These are phyloP conservation scores for Aphanomyces cochlioides DNA, from an alignment of 352 stramenopile genomes.

Conservation along the genomic window DNA sequence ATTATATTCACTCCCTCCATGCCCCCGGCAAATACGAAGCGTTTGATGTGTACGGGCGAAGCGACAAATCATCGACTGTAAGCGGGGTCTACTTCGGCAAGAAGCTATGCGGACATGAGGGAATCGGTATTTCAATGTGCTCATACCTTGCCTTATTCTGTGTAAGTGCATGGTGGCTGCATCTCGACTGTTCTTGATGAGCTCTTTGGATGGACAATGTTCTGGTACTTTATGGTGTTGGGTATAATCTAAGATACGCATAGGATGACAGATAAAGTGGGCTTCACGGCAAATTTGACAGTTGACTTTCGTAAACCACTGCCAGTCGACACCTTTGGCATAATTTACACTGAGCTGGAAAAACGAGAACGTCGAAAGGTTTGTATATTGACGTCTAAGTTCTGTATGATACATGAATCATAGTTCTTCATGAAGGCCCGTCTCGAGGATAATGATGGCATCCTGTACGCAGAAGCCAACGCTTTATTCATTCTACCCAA, in stretches of 20 bases:
- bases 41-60: conserved; percentile 23
- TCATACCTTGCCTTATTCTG: neutral
- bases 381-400: neutral
- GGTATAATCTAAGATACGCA: neutral
- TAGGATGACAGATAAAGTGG: conserved; percentile 17
- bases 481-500: conserved; percentile 30
- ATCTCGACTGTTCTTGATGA: conserved; percentile 27
- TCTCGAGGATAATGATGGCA: conserved; percentile 29
- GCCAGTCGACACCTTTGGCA: conserved; percentile 16
- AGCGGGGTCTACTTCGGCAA: conserved; percentile 29
- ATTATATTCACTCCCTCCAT: conserved; percentile 28
- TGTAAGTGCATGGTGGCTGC: conserved; percentile 25
- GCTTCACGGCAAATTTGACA: conserved; percentile 26
- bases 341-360: conserved; percentile 24
- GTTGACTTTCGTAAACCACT: conserved; percentile 30
- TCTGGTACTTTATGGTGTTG: conserved; percentile 16
- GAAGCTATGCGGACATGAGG: conserved; percentile 25
- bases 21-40: conserved; percentile 28
- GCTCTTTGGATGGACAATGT: conserved; percentile 31
- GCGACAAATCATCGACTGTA: conserved; percentile 14
- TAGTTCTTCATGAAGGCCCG: conserved; percentile 29
- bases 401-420: neutral
- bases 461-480: conserved; percentile 20
- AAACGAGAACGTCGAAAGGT: conserved; percentile 27
- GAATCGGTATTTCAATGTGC: conserved; percentile 11